phyloP scores from a whole-genome alignment of 345 rosid species.

The Gossypium herbaceum region DNA sequence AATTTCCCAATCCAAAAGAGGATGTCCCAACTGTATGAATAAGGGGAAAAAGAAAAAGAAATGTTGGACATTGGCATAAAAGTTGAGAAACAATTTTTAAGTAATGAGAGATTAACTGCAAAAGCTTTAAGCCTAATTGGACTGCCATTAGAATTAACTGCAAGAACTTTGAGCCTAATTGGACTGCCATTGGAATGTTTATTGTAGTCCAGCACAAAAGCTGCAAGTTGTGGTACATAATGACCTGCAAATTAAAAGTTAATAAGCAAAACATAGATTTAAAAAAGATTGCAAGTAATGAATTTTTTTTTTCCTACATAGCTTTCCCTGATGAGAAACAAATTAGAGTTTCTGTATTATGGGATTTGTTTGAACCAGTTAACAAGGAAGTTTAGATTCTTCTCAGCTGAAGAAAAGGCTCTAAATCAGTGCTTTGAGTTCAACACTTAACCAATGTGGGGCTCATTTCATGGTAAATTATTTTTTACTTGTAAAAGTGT shows the following conservation, averaged over 20 bases:
- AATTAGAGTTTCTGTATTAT: neutral
- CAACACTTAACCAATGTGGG: neutral
- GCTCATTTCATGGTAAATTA: neutral
- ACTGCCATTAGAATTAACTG: neutral
- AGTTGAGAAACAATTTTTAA: neutral
- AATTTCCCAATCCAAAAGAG: neutral
- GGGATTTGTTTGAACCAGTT: constrained; percentile 7
- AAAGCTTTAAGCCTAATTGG: neutral
- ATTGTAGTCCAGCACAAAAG: constrained; percentile 1
- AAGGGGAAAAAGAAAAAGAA: neutral
- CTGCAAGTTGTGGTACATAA: constrained; percentile 1
- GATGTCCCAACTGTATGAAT: constrained; percentile 3
- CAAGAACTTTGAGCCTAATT: constrained; percentile 1
- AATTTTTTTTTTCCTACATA: neutral
- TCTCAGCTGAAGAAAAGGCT: neutral
- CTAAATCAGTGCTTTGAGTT: neutral
- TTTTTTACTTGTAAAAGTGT: neutral
- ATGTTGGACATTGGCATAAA: neutral
- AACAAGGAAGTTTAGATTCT: neutral
- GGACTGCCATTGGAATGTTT: neutral
- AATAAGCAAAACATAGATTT: neutral
- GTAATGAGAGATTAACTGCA: neutral
- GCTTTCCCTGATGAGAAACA: neutral
- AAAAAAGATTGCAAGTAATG: neutral
- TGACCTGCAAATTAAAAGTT: neutral